Percentiles rank a stretch among this genome's conserved stretches.
Evolutionary conservation across 352 stramenopile genomes (phyloP).

Genomic region (Poterioochromonas sp.): DNA sequence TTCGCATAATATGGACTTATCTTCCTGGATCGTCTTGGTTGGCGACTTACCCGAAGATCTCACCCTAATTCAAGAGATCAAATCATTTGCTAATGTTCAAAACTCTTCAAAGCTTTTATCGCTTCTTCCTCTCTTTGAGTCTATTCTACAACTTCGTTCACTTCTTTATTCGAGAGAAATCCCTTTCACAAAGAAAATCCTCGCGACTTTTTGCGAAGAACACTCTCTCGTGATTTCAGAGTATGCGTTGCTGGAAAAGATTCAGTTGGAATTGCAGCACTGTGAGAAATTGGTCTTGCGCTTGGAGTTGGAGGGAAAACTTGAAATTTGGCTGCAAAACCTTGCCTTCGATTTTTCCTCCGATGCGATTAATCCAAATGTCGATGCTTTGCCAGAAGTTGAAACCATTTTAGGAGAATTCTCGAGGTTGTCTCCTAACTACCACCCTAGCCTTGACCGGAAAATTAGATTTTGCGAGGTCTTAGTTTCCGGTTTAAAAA

Average conservation of each 20-base stretch:
- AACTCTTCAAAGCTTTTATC: neutral
- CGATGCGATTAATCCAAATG: too few species aligned
- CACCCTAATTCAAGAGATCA: neutral
- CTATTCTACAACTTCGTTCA: neutral
- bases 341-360: too few species aligned
- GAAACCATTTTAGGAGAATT: too few species aligned
- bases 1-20: neutral
- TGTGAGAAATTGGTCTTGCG: neutral
- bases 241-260: neutral
- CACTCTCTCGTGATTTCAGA: neutral
- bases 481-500: too few species aligned
- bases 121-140: neutral
- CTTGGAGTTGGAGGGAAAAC: constrained; percentile 1
- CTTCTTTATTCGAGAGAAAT: neutral
- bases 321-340: too few species aligned
- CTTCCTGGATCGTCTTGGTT: neutral
- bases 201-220: neutral
- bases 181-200: neutral
- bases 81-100: neutral
- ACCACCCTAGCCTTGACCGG: too few species aligned
- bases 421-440: too few species aligned
- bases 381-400: too few species aligned
- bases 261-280: neutral
- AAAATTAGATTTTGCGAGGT: too few species aligned
- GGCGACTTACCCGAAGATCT: neutral